phyloP scores from a whole-genome alignment of 139 green algal genomes.

The Picochlorum sp. region DNA sequence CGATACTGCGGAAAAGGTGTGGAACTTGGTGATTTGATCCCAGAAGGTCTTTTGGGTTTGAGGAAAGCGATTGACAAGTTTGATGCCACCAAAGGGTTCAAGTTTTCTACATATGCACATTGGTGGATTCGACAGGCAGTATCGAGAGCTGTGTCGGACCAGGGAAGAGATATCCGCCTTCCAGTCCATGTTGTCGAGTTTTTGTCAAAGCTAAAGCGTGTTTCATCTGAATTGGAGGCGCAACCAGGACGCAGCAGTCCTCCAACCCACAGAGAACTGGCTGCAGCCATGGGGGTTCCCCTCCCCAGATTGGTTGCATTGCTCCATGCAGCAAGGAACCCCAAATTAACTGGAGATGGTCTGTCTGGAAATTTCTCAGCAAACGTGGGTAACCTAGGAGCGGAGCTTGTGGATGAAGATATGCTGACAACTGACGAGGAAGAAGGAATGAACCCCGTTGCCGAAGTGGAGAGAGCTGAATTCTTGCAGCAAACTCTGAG shows the following conservation, averaged over 20 bases:
- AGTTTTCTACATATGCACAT: constrained; percentile 78
- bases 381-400: neutral
- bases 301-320: constrained; percentile 14
- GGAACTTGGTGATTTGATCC: constrained; percentile 22
- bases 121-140: constrained; percentile 83
- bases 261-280: constrained; percentile 15
- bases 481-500: constrained; percentile 38
- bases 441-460: neutral
- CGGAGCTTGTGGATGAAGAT: neutral
- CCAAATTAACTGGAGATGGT: neutral
- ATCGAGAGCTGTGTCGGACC: constrained; percentile 58
- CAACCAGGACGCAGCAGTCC: constrained; percentile 3
- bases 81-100: constrained; percentile 62
- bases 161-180: constrained; percentile 50
- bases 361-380: neutral
- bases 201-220: constrained; percentile 12
- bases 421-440: constrained; percentile 25
- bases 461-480: neutral
- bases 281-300: constrained; percentile 14
- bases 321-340: constrained; percentile 9
- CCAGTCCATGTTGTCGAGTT: constrained; percentile 43
- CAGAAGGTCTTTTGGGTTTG: constrained; percentile 47
- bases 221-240: neutral
- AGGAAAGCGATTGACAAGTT: constrained; percentile 58
- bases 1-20: constrained; percentile 17